Percentiles rank a stretch among this genome's conserved stretches.
Conservation (phyloP, 192 early-diverging fungal species). For the Coemansia sp. region DNA sequence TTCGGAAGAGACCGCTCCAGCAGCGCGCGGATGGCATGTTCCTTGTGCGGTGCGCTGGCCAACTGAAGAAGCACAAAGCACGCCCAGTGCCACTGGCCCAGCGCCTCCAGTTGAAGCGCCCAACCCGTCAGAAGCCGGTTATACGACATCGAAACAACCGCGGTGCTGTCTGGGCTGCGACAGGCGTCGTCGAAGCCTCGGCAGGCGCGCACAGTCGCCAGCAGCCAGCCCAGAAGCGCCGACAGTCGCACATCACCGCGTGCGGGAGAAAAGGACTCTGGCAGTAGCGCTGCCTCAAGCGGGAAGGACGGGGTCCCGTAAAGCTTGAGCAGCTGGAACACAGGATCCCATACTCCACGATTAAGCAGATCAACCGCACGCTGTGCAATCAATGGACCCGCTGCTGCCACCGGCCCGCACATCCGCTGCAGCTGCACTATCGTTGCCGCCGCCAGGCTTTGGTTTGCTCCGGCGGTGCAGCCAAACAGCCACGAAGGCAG, state of each 20-base stretch:
- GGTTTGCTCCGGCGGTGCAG: neutral
- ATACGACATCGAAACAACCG: conserved; percentile 17
- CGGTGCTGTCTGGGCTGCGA: neutral
- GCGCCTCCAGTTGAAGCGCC: conserved; percentile 65
- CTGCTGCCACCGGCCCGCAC: neutral
- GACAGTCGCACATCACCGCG: conserved; percentile 66
- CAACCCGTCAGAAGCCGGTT: conserved; percentile 63
- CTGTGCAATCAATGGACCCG: neutral
- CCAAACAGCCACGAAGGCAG: conserved; percentile 37
- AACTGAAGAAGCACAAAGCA: conserved; percentile 75
- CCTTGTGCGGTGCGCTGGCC: conserved; percentile 42
- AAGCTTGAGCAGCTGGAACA: conserved; percentile 74
- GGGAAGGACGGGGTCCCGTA: conserved; percentile 50
- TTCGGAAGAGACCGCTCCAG: conserved; percentile 29
- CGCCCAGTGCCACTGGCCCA: conserved; percentile 85
- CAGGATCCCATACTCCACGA: conserved; percentile 57
- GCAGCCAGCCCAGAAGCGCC: conserved; percentile 64
- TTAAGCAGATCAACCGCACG: conserved; percentile 7
- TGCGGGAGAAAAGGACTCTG: conserved; percentile 58
- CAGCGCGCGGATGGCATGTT: conserved; percentile 47
- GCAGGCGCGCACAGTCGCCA: conserved; percentile 43
- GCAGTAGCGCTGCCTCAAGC: conserved; percentile 62
- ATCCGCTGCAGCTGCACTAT: neutral
- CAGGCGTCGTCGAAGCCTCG: conserved; percentile 53
- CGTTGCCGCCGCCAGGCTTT: neutral